Evolutionary conservation across 148 eudicot genomes (phyloP).

Genomic region (Arctostaphylos glauca): DNA sequence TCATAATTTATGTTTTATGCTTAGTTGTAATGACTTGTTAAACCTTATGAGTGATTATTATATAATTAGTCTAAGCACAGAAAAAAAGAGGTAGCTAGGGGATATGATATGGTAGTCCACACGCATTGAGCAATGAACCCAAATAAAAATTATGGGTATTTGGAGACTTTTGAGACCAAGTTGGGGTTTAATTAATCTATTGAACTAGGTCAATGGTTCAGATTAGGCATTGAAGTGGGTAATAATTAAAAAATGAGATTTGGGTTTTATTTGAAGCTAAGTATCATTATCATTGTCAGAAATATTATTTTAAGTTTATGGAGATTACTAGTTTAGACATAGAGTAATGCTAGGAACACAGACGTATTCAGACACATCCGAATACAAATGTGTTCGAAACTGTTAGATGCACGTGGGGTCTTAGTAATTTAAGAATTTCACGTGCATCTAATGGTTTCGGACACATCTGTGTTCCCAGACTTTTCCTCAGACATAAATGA

Average conservation of each 20-base stretch:
- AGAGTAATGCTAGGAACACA: no score
- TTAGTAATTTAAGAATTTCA: no score
- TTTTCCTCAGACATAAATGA: background rate
- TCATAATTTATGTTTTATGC: background rate
- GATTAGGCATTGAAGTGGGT: slow-evolving; percentile 12
- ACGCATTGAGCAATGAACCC: background rate
- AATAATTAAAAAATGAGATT: slow-evolving; percentile 5
- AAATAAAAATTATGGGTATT: background rate
- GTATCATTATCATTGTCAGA: background rate
- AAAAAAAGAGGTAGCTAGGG: background rate
- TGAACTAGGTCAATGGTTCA: slow-evolving; percentile 15
- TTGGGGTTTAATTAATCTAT: slow-evolving; percentile 11
- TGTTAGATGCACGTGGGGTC: no score
- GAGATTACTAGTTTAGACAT: background rate
- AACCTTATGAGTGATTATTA: background rate
- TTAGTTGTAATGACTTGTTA: slow-evolving; percentile 6
- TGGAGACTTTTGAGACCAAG: slow-evolving; percentile 16
- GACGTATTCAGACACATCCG: no score
- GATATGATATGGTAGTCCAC: slow-evolving; percentile 1
- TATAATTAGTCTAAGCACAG: background rate
- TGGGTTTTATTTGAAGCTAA: slow-evolving; percentile 6
- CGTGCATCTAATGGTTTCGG: no score
- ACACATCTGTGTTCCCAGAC: no score
- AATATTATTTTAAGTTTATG: background rate
- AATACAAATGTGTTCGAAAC: no score